Evolutionary conservation across 495 filamentous ascomycete genomes (phyloP).

Genomic region (Penicillium antarcticum): DNA sequence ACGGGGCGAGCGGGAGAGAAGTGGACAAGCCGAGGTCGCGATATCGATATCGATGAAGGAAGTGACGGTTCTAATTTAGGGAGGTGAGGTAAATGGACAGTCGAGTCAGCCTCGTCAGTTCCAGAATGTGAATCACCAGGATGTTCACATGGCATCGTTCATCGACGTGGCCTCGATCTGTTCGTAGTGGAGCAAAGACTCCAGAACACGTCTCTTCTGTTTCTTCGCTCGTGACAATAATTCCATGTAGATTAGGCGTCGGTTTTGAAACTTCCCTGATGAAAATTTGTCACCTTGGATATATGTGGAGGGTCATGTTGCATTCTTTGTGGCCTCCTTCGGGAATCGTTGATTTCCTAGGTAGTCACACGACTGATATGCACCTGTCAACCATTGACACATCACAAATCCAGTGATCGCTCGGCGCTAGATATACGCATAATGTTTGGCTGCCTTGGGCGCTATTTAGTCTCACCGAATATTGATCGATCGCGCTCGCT

Average conservation of each 20-base stretch:
- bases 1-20: conserved; percentile 2
- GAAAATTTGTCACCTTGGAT: not conserved
- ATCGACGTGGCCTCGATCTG: conserved; percentile 25
- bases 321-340: conserved; percentile 10
- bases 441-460: no score
- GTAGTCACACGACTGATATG: conserved; percentile 21
- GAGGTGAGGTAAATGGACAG: not conserved
- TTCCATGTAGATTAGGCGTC: not conserved
- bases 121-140: not conserved
- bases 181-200: conserved; percentile 7
- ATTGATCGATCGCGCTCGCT: conserved; percentile 5
- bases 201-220: not conserved
- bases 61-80: not conserved
- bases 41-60: not conserved
- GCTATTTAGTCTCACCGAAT: not conserved
- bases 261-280: not conserved
- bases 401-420: conserved; percentile 13
- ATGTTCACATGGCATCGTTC: conserved; percentile 18
- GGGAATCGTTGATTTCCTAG: conserved; percentile 7
- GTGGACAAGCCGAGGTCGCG: conserved; percentile 5
- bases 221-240: conserved; percentile 11
- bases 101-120: conserved; percentile 19
- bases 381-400: conserved; percentile 19
- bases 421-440: no score
- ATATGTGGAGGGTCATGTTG: not conserved